These are phyloP conservation scores for Rhodosporidiobolus sp. DNA, from an alignment of 768 basidiomycete genomes.

Conservation along the genomic window DNA sequence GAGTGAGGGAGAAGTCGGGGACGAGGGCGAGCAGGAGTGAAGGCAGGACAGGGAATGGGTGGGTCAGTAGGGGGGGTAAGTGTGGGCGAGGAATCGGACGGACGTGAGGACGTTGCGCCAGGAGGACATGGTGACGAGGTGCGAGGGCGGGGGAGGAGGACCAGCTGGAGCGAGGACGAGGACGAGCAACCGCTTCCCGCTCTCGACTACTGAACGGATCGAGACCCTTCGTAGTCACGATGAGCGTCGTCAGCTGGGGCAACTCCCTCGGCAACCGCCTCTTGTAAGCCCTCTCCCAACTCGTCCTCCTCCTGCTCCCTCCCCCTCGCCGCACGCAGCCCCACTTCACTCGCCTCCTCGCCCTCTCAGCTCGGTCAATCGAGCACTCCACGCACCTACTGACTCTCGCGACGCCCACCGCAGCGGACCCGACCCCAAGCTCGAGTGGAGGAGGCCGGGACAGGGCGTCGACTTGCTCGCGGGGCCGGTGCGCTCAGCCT, in stretches of 20 bases:
- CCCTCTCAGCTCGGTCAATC: no score
- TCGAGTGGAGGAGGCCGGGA: constrained; percentile 33
- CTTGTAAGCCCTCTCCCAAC: constrained; percentile 4
- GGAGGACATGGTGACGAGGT: constrained; percentile 18
- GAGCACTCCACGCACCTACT: background rate
- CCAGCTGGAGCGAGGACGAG: background rate
- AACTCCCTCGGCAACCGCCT: constrained; percentile 23
- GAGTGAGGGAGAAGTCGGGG: background rate
- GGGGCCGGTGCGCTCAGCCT: constrained; percentile 1
- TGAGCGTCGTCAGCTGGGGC: constrained; percentile 20
- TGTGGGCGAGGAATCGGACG: background rate
- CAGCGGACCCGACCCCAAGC: constrained; percentile 36
- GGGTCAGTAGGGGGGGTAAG: background rate
- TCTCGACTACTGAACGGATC: background rate
- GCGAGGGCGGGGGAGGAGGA: background rate
- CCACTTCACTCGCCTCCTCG: background rate
- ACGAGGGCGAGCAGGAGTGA: background rate
- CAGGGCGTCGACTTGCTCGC: constrained; percentile 15
- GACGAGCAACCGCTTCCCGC: background rate
- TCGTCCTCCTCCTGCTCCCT: no score
- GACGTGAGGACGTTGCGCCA: constrained; percentile 32
- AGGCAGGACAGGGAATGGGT: background rate
- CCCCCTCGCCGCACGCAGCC: background rate
- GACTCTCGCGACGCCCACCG: background rate
- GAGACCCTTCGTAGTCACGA: background rate